These are phyloP conservation scores for Aspergillus sp. DNA, from an alignment of 2,329 filamentous ascomycete genomes.

Conservation along the genomic window DNA sequence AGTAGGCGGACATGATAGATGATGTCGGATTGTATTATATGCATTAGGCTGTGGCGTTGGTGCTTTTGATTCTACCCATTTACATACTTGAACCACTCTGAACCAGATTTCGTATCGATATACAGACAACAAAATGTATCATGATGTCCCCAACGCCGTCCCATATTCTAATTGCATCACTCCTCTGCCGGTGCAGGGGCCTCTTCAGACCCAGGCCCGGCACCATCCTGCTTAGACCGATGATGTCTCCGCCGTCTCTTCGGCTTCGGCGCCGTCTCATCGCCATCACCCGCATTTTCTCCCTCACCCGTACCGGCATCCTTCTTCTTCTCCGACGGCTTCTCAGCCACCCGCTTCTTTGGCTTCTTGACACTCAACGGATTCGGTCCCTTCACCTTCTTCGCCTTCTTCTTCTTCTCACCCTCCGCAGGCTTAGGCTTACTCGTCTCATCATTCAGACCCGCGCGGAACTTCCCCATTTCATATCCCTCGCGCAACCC, in stretches of 20 bases:
- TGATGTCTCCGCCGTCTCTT: slow-evolving; percentile 37
- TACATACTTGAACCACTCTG: too few relatives aligned
- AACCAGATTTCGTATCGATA: not conserved
- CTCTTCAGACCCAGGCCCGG: slow-evolving; percentile 1
- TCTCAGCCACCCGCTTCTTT: slow-evolving; percentile 33
- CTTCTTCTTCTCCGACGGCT: slow-evolving; percentile 17
- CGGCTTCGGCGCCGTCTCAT: slow-evolving; percentile 27
- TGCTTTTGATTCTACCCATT: too few relatives aligned
- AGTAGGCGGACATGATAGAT: not conserved
- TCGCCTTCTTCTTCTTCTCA: slow-evolving; percentile 28
- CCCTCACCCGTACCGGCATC: slow-evolving; percentile 10
- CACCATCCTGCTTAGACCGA: slow-evolving; percentile 11
- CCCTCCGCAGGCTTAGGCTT: slow-evolving; percentile 5
- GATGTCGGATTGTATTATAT: slow-evolving; percentile 5
- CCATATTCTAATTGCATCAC: slow-evolving; percentile 10
- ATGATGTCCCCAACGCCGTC: slow-evolving; percentile 27
- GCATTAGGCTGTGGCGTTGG: too few relatives aligned
- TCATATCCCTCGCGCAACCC: slow-evolving; percentile 43
- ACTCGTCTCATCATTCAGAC: slow-evolving; percentile 30
- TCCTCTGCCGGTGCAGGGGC: slow-evolving; percentile 12
- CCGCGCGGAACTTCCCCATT: slow-evolving; percentile 45
- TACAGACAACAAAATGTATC: not conserved
- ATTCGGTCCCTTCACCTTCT: slow-evolving; percentile 45
- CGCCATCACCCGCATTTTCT: slow-evolving; percentile 17
- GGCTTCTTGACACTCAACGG: slow-evolving; percentile 49